Conservation (phyloP, 1,284 basidiomycete genomes). For the Lentinus polychrous region DNA sequence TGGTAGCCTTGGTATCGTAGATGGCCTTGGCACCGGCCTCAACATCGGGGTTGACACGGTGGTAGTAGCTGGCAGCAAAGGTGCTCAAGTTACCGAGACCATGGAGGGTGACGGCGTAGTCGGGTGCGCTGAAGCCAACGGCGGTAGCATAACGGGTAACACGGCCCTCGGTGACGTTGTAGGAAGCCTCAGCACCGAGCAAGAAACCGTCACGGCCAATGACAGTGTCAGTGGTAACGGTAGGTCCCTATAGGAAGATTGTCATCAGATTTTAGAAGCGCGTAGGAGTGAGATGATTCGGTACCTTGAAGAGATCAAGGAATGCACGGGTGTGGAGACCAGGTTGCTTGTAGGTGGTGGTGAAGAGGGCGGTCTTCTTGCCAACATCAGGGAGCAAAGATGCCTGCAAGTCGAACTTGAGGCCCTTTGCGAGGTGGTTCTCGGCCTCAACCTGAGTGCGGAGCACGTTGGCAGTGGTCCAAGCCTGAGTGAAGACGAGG, state of each 20-base stretch:
- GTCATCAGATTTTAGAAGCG: not conserved
- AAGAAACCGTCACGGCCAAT: conserved; percentile 97
- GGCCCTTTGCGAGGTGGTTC: conserved; percentile 95
- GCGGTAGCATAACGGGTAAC: conserved; percentile 91
- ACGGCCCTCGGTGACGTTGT: conserved; percentile 93
- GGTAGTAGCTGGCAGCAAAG: conserved; percentile 98
- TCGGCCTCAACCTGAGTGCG: conserved; percentile 93
- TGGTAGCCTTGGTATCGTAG: conserved; percentile 91
- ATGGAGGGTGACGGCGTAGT: conserved; percentile 95
- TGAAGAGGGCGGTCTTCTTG: conserved; percentile 77
- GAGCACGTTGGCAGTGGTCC: conserved; percentile 92
- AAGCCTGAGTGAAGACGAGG: conserved; percentile 86
- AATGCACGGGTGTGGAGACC: conserved; percentile 89
- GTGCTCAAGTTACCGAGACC: conserved; percentile 92
- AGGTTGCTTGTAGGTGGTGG: conserved; percentile 93
- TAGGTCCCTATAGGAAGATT: conserved; percentile 66
- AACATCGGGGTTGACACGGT: conserved; percentile 90
- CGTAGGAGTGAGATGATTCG: conserved; percentile 12
- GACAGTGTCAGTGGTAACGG: conserved; percentile 94
- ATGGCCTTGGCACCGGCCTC: conserved; percentile 98
- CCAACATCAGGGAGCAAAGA: conserved; percentile 84
- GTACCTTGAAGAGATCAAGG: conserved; percentile 93
- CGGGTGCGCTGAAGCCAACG: conserved; percentile 91
- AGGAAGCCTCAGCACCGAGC: conserved; percentile 91
- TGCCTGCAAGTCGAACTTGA: conserved; percentile 91